Evolutionary conservation across 176 grass and related monocot genomes (phyloP).

Genomic region (Miscanthus lutarioriparius): DNA sequence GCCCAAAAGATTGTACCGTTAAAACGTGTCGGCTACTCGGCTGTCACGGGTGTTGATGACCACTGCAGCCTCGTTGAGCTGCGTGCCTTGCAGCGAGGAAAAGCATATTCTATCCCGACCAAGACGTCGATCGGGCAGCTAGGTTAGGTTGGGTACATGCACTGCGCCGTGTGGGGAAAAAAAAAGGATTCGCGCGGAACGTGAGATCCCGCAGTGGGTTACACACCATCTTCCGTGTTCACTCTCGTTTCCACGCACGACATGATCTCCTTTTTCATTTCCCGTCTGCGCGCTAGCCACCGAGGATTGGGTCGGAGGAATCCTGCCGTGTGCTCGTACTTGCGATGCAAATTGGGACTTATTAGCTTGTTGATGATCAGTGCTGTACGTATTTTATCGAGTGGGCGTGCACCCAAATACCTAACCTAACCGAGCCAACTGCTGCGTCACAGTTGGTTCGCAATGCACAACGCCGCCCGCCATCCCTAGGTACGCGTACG

Average conservation of each 20-base stretch:
- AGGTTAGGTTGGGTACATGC: conserved; percentile 20
- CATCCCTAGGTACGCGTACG: background rate
- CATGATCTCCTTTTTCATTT: background rate
- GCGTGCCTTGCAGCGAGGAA: background rate
- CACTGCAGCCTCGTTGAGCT: background rate
- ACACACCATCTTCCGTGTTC: background rate
- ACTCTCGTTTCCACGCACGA: background rate
- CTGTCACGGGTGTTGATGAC: background rate
- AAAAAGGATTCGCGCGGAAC: background rate
- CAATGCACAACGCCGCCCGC: background rate
- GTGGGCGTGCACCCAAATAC: background rate
- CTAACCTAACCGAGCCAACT: conserved; percentile 18
- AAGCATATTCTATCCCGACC: background rate
- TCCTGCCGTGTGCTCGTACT: background rate
- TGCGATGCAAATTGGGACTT: background rate
- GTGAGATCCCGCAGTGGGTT: conserved; percentile 17
- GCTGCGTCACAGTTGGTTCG: conserved; percentile 17
- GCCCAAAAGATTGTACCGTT: background rate
- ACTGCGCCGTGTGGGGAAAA: background rate
- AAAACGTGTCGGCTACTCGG: background rate
- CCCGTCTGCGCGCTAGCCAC: background rate
- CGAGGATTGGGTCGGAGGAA: background rate
- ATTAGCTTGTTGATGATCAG: background rate
- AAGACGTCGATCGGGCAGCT: background rate
- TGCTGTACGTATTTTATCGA: background rate